Percentiles rank a stretch among this genome's conserved stretches.
phyloP scores from a whole-genome alignment of 306 rosid genomes.

The Dryas drummondii region DNA sequence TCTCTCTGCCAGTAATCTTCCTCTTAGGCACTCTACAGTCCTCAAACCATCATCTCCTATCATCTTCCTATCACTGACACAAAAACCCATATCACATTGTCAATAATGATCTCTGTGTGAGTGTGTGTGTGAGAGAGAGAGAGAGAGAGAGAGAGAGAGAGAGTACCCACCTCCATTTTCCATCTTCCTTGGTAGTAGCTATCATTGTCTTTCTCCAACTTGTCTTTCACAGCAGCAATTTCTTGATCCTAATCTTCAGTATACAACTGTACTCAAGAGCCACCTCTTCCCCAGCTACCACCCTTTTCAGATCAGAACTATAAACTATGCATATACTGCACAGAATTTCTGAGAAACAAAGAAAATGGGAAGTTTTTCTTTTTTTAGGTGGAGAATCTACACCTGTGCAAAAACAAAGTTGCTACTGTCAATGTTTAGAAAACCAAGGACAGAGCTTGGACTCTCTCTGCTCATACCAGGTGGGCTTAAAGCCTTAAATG shows the following conservation, averaged over 20 bases:
- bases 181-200: slow-evolving; percentile 33
- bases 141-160: slow-evolving; percentile 19
- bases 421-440: slow-evolving; percentile 30
- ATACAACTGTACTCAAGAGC: not conserved
- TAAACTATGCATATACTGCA: slow-evolving; percentile 1
- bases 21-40: slow-evolving; percentile 74
- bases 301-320: slow-evolving; percentile 29
- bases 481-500: too few species aligned
- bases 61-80: slow-evolving; percentile 46
- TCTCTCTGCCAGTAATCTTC: slow-evolving; percentile 87
- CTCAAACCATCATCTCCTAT: slow-evolving; percentile 53
- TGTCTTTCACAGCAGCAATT: slow-evolving; percentile 27
- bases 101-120: slow-evolving; percentile 6
- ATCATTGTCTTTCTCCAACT: slow-evolving; percentile 25
- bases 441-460: slow-evolving; percentile 30
- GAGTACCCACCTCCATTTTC: slow-evolving; percentile 48
- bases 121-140: slow-evolving; percentile 8
- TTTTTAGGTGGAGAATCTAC: slow-evolving; percentile 22
- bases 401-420: slow-evolving; percentile 32
- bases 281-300: not conserved
- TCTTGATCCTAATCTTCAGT: slow-evolving; percentile 23
- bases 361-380: slow-evolving; percentile 7
- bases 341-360: not conserved
- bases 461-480: slow-evolving; percentile 25
- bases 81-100: slow-evolving; percentile 35